A percentile compares a stretch with the other conserved stretches of the same genome.
phyloP scores from a whole-genome alignment of 2,329 filamentous ascomycete species.

The Nemania serpens region DNA sequence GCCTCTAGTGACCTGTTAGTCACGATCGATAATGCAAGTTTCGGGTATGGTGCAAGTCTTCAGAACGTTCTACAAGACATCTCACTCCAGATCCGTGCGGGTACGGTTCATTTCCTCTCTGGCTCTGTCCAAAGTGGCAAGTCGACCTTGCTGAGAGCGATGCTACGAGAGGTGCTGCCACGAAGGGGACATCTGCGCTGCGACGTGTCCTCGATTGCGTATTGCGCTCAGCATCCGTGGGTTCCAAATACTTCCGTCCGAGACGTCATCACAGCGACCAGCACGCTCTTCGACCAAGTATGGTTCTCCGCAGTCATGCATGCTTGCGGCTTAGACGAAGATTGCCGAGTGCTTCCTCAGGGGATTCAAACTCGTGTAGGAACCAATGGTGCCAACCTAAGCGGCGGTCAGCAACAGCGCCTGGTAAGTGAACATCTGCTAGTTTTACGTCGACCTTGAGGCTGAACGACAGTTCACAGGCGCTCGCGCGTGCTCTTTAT shows the following conservation, averaged over 20 bases:
- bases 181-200: not conserved
- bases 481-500: too few relatives aligned
- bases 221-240: conserved; percentile 1
- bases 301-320: not conserved
- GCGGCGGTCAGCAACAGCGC: not conserved
- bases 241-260: not conserved
- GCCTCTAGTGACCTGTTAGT: too few relatives aligned
- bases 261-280: not conserved
- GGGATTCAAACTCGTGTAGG: not conserved
- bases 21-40: too few relatives aligned
- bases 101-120: too few relatives aligned
- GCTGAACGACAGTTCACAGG: too few relatives aligned
- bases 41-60: too few relatives aligned
- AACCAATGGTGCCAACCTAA: not conserved
- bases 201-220: not conserved
- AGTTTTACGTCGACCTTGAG: too few relatives aligned
- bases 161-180: not conserved
- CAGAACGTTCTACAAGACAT: too few relatives aligned
- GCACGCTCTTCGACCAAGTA: not conserved
- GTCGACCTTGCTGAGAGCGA: not conserved
- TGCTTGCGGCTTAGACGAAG: not conserved
- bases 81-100: too few relatives aligned
- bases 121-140: not conserved
- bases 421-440: too few relatives aligned
- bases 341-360: not conserved